Conservation (phyloP, 2,329 filamentous ascomycete species). For the Cladosporium colombiae region DNA sequence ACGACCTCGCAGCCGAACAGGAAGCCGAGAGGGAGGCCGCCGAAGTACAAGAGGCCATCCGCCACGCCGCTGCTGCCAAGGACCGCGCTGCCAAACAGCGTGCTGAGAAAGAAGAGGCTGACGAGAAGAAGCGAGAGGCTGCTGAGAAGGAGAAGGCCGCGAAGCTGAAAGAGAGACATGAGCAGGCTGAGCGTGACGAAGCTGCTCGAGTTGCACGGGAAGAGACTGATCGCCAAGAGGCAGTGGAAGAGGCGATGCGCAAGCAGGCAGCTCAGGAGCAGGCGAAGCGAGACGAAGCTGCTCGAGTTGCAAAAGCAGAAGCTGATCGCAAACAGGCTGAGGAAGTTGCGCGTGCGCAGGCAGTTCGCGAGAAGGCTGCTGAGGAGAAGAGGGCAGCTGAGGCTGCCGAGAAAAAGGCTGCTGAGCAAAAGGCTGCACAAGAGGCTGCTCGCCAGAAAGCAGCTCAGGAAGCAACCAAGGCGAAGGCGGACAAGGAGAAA, state of each 20-base stretch:
- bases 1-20: neutral
- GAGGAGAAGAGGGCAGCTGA: neutral
- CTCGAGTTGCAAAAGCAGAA: neutral
- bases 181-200: neutral
- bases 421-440: neutral
- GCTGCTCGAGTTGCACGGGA: neutral
- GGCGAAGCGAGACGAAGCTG: neutral
- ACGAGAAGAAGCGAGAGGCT: neutral
- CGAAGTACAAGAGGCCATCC: neutral
- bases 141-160: neutral
- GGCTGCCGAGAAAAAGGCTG: neutral
- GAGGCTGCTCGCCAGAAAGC: neutral
- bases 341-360: neutral
- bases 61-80: neutral
- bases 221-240: neutral
- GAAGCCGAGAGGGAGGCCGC: neutral
- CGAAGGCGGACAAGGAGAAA: neutral
- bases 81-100: neutral
- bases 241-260: neutral
- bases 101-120: neutral
- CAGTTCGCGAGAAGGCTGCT: neutral
- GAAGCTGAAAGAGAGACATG: too few relatives aligned
- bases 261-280: neutral
- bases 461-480: neutral
- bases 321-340: neutral